Conservation (phyloP, 176 grass and related monocot species). For the Hyparrhenia diplandra region DNA sequence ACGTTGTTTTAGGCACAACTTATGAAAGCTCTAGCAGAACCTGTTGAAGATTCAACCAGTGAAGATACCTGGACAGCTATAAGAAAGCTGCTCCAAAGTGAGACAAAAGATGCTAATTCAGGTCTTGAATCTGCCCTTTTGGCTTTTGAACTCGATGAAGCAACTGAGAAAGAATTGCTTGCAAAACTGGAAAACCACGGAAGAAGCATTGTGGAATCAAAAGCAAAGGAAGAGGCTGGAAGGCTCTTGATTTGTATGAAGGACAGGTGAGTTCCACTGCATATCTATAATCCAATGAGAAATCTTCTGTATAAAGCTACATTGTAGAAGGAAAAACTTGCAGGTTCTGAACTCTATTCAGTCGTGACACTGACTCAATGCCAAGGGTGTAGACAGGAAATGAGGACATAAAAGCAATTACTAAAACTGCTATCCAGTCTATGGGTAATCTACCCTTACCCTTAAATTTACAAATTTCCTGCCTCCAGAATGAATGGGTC, state of each 20-base stretch:
- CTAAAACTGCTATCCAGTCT: neutral
- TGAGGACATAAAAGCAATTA: no score
- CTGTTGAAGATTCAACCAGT: constrained; percentile 75
- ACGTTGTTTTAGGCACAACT: constrained; percentile 53
- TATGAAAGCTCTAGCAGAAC: constrained; percentile 65
- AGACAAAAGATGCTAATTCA: constrained; percentile 63
- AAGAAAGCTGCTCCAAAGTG: constrained; percentile 67
- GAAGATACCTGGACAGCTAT: constrained; percentile 90
- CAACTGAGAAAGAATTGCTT: constrained; percentile 59
- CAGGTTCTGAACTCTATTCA: constrained; percentile 72
- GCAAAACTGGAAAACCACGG: constrained; percentile 61
- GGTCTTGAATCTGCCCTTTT: constrained; percentile 60
- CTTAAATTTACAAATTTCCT: no score
- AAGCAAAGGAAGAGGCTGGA: constrained; percentile 73
- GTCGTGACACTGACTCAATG: neutral
- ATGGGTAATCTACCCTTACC: no score
- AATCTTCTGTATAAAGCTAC: constrained; percentile 13
- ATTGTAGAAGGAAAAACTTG: neutral
- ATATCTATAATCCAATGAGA: neutral
- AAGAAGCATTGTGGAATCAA: constrained; percentile 76
- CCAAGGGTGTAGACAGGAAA: no score
- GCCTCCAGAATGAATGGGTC: no score
- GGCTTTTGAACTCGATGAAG: constrained; percentile 71
- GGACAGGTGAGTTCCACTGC: constrained; percentile 54
- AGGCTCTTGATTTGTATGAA: constrained; percentile 90